Conservation (phyloP, 805 yeast species). For the Debaryomyces maramus region DNA sequence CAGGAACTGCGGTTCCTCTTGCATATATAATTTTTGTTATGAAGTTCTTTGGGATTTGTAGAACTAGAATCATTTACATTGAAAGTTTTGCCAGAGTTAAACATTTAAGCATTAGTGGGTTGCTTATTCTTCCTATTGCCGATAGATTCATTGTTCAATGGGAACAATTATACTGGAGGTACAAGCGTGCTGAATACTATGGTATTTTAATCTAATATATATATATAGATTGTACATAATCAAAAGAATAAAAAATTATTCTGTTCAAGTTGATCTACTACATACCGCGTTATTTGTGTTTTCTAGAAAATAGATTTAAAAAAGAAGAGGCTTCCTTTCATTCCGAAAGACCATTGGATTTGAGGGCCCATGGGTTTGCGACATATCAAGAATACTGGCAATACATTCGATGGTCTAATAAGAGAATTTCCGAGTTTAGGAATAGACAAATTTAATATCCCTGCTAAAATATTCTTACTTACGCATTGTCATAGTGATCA, state of each 20-base stretch:
- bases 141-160: slow-evolving; percentile 90
- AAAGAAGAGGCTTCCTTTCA: no score
- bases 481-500: slow-evolving; percentile 61
- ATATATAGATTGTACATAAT: not conserved
- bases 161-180: slow-evolving; percentile 56
- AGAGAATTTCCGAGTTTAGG: slow-evolving; percentile 50
- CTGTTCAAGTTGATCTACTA: no score
- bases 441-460: slow-evolving; percentile 33
- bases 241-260: no score
- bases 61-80: slow-evolving; percentile 68
- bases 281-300: no score
- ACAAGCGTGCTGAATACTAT: slow-evolving; percentile 65
- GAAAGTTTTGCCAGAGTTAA: slow-evolving; percentile 87
- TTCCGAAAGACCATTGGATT: not conserved
- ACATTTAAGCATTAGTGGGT: slow-evolving; percentile 74
- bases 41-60: slow-evolving; percentile 46
- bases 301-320: no score
- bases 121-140: slow-evolving; percentile 63
- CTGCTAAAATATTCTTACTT: slow-evolving; percentile 30
- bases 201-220: slow-evolving; percentile 66
- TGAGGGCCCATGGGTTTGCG: not conserved
- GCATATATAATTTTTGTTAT: slow-evolving; percentile 56
- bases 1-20: slow-evolving; percentile 76
- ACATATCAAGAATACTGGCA: not conserved
- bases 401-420: slow-evolving; percentile 40